Conservation (phyloP, 176 grass and related monocot genomes). For the Calamus simplicifolius region DNA sequence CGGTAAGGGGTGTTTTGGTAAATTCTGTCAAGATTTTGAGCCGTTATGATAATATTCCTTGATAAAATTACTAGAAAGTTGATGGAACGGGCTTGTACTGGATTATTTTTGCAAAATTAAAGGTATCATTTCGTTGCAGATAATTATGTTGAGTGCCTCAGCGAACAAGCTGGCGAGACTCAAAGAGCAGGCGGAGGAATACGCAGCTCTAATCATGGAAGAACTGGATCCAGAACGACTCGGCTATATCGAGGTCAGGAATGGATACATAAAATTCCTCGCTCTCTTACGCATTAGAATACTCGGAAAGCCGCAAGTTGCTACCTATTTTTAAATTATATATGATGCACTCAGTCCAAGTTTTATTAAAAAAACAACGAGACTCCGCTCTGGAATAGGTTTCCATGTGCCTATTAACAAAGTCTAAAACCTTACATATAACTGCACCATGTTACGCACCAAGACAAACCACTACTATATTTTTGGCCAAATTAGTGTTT, state of each 20-base stretch:
- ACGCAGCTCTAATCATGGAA: constrained; percentile 97
- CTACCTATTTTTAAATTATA: no score
- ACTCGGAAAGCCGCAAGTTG: neutral
- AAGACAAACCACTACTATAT: no score
- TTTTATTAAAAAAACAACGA: no score
- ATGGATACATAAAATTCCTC: neutral
- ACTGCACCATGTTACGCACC: no score
- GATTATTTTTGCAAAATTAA: neutral
- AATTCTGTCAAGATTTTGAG: neutral
- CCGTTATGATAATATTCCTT: neutral
- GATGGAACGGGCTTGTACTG: no score
- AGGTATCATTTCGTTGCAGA: constrained; percentile 31
- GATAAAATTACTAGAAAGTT: no score
- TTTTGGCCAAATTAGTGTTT: no score
- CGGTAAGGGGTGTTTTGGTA: constrained; percentile 62
- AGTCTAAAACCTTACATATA: no score
- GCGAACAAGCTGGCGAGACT: constrained; percentile 87
- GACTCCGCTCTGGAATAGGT: no score
- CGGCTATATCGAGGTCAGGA: constrained; percentile 80
- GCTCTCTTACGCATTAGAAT: neutral
- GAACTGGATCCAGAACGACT: constrained; percentile 89
- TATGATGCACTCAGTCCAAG: no score
- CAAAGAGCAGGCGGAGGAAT: constrained; percentile 97
- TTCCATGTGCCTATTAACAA: no score
- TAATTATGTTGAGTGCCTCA: constrained; percentile 95